Evolutionary conservation across 352 stramenopile genomes (phyloP).

Genomic region (Hyaloperonospora arabidopsidis): DNA sequence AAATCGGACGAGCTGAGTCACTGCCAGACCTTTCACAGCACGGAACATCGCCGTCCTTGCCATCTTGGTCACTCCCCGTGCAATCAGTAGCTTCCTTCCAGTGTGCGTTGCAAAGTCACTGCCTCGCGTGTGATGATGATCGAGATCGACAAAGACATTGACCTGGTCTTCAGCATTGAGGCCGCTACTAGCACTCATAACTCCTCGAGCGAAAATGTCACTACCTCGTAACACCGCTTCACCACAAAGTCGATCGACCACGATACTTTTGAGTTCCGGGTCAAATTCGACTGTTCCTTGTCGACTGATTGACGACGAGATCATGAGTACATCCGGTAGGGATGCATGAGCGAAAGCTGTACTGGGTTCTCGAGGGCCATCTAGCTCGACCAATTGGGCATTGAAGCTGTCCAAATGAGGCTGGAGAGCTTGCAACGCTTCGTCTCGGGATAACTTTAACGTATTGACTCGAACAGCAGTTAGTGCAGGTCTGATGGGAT

Average conservation of each 20-base stretch:
- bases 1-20: conserved; percentile 57
- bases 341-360: conserved; percentile 31
- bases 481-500: conserved; percentile 39
- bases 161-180: conserved; percentile 73
- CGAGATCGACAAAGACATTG: conserved; percentile 81
- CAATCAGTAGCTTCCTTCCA: conserved; percentile 77
- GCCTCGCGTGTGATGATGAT: conserved; percentile 70
- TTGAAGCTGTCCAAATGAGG: conserved; percentile 52
- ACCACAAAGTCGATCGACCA: conserved; percentile 88
- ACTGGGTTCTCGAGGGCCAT: conserved; percentile 30
- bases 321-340: conserved; percentile 58
- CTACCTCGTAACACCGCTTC: conserved; percentile 90
- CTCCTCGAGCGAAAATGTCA: conserved; percentile 88
- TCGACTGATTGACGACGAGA: conserved; percentile 41
- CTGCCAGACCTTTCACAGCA: conserved; percentile 49
- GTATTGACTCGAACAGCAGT: conserved; percentile 81
- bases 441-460: conserved; percentile 42
- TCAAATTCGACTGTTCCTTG: conserved; percentile 18
- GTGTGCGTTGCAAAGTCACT: conserved; percentile 59
- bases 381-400: conserved; percentile 30
- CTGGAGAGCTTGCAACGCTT: conserved; percentile 42
- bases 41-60: conserved; percentile 74
- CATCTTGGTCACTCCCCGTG: conserved; percentile 61
- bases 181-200: conserved; percentile 85
- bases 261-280: conserved; percentile 48